Evolutionary conservation across 2,329 filamentous ascomycete genomes (phyloP), one percentile per base, ranked within the genome.

Genomic region (Penicillium rolfsii): DNA sequence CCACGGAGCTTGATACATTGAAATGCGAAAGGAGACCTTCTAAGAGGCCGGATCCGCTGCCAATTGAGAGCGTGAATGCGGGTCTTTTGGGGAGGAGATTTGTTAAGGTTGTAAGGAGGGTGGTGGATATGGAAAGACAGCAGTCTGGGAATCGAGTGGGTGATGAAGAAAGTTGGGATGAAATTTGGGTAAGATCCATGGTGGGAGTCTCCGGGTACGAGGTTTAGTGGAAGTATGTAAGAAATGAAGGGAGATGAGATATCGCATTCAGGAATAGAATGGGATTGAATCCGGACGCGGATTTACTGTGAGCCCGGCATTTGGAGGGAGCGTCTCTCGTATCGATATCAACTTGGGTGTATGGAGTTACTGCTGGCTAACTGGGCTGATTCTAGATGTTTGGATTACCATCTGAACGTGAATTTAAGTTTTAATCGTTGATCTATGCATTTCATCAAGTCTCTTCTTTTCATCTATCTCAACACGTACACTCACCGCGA

Each of bases 31-130:
- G 70, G 5, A 81, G 65, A 2, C 74, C 74, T 72, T 84, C 83
- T 16, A 85, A 74, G 7, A 84, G 74, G 26, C 83, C 83, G 46
- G 74, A 80, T 49, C 83, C 83, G 63, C 79, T 80, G 58, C 83
- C 83, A 52, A 85, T 77, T 2, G 80, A 82, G 41, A 83, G 68
- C 14, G 71, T 73, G 62, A 71, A 73, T n/a, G 9, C 30, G 9
- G 73, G 71, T 11, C 56, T 60, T 41, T 59, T 36, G 11, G 73
- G 73, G 3, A 75, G 71, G 22, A 71, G 46, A 1, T 46, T 52
- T 30, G 62, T 46, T 5, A 75, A 26, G 19, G 61, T 40, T 28
- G 50, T 40, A 22, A 71, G 49, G 4, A 75, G 55, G 24, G 64
- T 64, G 30, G 38, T 69, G 52, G 73, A 75, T 19, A 75, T 59